These are phyloP conservation scores for Pulveroboletus sp. DNA, from an alignment of 768 basidiomycete genomes.

Conservation along the genomic window DNA sequence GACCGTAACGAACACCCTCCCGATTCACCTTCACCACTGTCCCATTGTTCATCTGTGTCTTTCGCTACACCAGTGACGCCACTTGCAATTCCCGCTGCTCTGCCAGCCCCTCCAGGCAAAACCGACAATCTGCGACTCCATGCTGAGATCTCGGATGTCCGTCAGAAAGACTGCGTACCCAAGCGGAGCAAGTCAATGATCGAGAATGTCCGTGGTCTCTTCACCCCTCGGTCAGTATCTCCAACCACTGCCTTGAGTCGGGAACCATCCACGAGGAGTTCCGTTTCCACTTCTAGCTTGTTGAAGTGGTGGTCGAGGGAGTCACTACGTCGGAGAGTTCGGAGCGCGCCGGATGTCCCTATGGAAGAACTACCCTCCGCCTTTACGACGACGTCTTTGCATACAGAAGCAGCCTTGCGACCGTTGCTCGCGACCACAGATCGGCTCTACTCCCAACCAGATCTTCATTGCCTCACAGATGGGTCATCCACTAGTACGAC, in stretches of 20 bases:
- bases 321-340: constrained; percentile 47
- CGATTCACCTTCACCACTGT: constrained; percentile 38
- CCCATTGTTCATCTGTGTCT: constrained; percentile 37
- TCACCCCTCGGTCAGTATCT: constrained; percentile 45
- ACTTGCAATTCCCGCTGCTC: constrained; percentile 12
- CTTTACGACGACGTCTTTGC: constrained; percentile 26
- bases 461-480: constrained; percentile 26
- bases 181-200: constrained; percentile 53
- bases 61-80: constrained; percentile 25
- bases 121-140: constrained; percentile 18
- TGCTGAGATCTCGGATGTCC: constrained; percentile 27
- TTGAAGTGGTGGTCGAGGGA: constrained; percentile 49
- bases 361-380: constrained; percentile 25
- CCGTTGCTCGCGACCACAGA: constrained; percentile 13
- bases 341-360: constrained; percentile 48
- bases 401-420: constrained; percentile 9
- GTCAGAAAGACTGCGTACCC: constrained; percentile 28
- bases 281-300: constrained; percentile 30
- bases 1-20: constrained; percentile 15
- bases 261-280: constrained; percentile 25
- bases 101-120: constrained; percentile 12
- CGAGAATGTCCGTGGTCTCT: constrained; percentile 59
- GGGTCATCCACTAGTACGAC: no score
- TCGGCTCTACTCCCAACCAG: constrained; percentile 31
- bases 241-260: constrained; percentile 33